These are phyloP conservation scores for Sarcomyxa edulis DNA, from an alignment of 768 basidiomycete species.

Conservation along the genomic window DNA sequence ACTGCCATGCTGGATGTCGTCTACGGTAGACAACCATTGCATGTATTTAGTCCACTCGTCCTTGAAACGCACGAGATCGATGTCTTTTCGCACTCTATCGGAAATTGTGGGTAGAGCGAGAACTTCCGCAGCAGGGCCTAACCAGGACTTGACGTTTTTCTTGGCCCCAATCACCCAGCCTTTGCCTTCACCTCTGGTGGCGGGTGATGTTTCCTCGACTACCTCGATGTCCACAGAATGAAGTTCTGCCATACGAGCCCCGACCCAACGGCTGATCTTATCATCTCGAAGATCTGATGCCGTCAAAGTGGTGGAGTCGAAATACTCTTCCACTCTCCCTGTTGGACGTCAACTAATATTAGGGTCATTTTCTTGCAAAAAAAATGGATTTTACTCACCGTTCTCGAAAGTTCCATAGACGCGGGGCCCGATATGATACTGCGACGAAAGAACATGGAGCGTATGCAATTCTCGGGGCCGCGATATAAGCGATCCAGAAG, in stretches of 20 bases:
- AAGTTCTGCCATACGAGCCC: constrained; percentile 92
- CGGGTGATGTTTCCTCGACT: constrained; percentile 43
- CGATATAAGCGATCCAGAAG: constrained; percentile 82
- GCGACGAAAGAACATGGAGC: constrained; percentile 84
- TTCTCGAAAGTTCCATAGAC: constrained; percentile 95
- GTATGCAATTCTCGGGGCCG: constrained; percentile 82
- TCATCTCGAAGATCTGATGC: constrained; percentile 75
- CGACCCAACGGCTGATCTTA: constrained; percentile 78
- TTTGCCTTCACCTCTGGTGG: constrained; percentile 33
- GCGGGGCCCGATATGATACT: constrained; percentile 84
- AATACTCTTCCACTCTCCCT: constrained; percentile 95
- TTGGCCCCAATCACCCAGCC: constrained; percentile 56
- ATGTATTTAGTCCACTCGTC: constrained; percentile 65
- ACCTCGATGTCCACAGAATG: constrained; percentile 83
- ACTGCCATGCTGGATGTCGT: constrained; percentile 54
- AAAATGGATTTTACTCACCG: no score
- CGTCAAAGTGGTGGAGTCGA: constrained; percentile 79
- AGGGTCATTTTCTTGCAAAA: no score
- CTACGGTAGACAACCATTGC: constrained; percentile 59
- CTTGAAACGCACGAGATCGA: constrained; percentile 64
- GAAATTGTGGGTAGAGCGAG: constrained; percentile 53
- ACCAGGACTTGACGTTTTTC: constrained; percentile 70
- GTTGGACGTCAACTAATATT: no score
- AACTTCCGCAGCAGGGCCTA: constrained; percentile 67
- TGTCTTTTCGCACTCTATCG: constrained; percentile 37